Percentiles rank a stretch among this genome's conserved stretches.
Evolutionary conservation across 495 filamentous ascomycete species (phyloP).

Genomic region (Lophiotrema nucula): DNA sequence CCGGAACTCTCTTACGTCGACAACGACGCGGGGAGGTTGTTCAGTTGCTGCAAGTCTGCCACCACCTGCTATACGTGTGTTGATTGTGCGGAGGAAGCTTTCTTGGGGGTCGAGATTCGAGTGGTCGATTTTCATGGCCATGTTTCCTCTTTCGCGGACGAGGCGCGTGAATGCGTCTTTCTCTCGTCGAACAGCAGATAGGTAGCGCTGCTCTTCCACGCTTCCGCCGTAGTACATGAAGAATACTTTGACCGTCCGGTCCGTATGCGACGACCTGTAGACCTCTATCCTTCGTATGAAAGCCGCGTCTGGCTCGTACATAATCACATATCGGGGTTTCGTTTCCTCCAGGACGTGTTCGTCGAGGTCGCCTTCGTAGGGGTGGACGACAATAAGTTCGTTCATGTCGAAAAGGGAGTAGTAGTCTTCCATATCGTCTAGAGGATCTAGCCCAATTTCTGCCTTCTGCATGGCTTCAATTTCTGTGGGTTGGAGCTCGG

Average conservation of each 20-base stretch:
- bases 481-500: conserved; percentile 67
- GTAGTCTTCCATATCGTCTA: conserved; percentile 81
- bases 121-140: conserved; percentile 80
- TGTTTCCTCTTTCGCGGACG: conserved; percentile 87
- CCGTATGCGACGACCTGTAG: conserved; percentile 88
- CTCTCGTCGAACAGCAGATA: conserved; percentile 82
- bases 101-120: conserved; percentile 82
- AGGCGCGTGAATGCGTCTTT: conserved; percentile 93
- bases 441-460: conserved; percentile 74
- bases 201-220: conserved; percentile 93
- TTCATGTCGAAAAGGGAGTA: conserved; percentile 93
- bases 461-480: conserved; percentile 63
- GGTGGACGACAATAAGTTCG: conserved; percentile 82
- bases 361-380: conserved; percentile 93
- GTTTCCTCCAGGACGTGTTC: conserved; percentile 93
- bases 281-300: conserved; percentile 95
- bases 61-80: conserved; percentile 94
- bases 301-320: conserved; percentile 96
- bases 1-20: conserved; percentile 94
- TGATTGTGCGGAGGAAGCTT: conserved; percentile 89
- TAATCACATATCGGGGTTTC: conserved; percentile 90
- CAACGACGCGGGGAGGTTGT: conserved; percentile 86
- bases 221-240: conserved; percentile 94
- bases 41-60: conserved; percentile 84
- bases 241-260: conserved; percentile 85